phyloP scores from a whole-genome alignment of 257 asterid genomes.

The Forsythia viridissima region DNA sequence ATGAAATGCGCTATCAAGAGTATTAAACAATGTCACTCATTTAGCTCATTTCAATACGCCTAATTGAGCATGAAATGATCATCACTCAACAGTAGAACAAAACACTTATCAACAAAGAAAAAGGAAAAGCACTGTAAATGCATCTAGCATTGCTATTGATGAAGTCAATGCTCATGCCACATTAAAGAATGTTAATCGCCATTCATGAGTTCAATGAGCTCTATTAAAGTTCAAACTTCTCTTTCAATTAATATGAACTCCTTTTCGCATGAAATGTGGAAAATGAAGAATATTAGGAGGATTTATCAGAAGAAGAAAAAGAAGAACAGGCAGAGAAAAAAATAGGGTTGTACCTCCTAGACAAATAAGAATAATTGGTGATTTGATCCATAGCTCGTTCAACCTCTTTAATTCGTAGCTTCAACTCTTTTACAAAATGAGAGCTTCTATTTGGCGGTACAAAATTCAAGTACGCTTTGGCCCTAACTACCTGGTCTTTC shows the following conservation, averaged over 20 bases:
- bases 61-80: not conserved
- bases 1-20: too few species aligned
- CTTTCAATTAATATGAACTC: not conserved
- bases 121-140: not conserved
- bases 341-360: slow-evolving; percentile 53
- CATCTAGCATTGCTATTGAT: not conserved
- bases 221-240: not conserved
- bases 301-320: not conserved
- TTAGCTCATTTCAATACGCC: not conserved
- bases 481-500: slow-evolving; percentile 87
- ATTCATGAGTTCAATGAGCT: slow-evolving; percentile 7
- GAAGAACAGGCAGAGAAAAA: not conserved
- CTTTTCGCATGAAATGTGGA: not conserved
- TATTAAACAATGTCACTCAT: not conserved
- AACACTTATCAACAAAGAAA: not conserved
- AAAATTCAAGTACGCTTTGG: slow-evolving; percentile 64
- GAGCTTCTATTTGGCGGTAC: slow-evolving; percentile 67
- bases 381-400: slow-evolving; percentile 63
- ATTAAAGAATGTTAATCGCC: not conserved
- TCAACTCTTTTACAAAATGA: slow-evolving; percentile 83
- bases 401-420: slow-evolving; percentile 72
- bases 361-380: slow-evolving; percentile 59
- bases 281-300: slow-evolving; percentile 10
- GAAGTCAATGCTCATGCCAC: not conserved
- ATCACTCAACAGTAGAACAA: not conserved